Evolutionary conservation across 2,329 filamentous ascomycete species (phyloP), one percentile per base, ranked within the genome.

Genomic region (Didymella arachidicola): DNA sequence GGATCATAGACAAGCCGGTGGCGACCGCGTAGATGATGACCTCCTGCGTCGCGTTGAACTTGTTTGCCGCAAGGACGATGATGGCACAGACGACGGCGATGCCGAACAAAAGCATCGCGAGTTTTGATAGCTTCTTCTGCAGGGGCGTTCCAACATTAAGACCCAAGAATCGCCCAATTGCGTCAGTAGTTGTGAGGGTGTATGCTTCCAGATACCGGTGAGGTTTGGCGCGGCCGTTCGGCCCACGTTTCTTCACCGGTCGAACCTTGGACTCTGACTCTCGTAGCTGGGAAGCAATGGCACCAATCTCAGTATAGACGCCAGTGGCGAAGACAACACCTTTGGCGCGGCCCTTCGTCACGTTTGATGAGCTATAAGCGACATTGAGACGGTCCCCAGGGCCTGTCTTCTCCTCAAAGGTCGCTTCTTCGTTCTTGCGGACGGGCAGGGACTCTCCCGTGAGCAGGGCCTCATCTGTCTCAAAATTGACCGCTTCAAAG

Each of bases 221-320:
- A 1, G 71, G 72, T 43, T 70, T 70, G n/a, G 74, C 74, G 27
- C 65, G 68, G 5, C 74, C 74, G 34, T 75, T 61, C 8, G 66
- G 60, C 34, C 73, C 78, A 18, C 79, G 77, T 71, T 81, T 81
- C 71, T 81, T 81, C 41, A 81, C 78, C 2, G 69, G 73, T 41
- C 79, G 71, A 62, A 52, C 70, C 69, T 59, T 67, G 52, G 52
- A 59, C 7, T 55, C 51, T 56, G 82, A 82, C 19, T 84, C 83
- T 46, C 87, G 85, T 25, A 93, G 81, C 49, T 89, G 78, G 39
- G 85, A 82, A n/a, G 90, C 89, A 63, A 93, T 92, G 62, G 86
- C 86, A 60, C 90, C 90, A 55, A 92, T 89, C 71, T 92, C 87
- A 7, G 90, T 92, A 58, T 83, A 78, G 86, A 91, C 89, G 36